Base-by-base conservation (phyloP, 441 rosid genomes). In the Capsella rubella region DNA sequence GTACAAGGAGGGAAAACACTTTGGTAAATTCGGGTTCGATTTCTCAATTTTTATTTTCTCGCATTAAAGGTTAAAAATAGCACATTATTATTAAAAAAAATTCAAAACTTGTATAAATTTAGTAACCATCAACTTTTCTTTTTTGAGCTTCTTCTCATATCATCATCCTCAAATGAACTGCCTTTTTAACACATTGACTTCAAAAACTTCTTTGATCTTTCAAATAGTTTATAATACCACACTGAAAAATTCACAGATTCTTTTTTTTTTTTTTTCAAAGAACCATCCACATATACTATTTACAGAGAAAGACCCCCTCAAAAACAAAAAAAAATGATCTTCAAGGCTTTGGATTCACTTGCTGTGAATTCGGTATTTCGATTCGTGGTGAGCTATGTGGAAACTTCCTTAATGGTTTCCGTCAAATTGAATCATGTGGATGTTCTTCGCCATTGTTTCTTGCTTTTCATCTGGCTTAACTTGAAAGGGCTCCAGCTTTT, bases 401-500 rank as follows among this genome's bases (percentile, higher is more conserved):
- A 42, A 42, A 13, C 14, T 65, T 62, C 62, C 8, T 37, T 35
- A 21, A 25, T 14, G 43, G 13, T 32, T 32, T 3, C 27, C 21
- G 32, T 18, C 56, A 49, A 49, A 52, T n/a, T 28, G 46, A 8
- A 54, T 88, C 85, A 91, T 68, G 95, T 89, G 5, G 99, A 95
- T 27, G 98, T 80, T 84, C 99, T 88, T 72, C 99, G 83, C 97
- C 93, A 93, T 76, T 96, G 97, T 79, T 83, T 93, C 89, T 88
- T 91, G 55, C 86, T 84, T 82, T 91, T 96, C 87, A 86, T 90
- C 78, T 88, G 98, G 78, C 83, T 79, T 77, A 90, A 80, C 83
- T 96, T 96, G 82, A 96, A 96, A 8, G 97, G 98, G 68, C 98
- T 91, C 99, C 99, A 96, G 80, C 96, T 96, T 81, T 92, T 93